Conservation (phyloP, 208 protist genomes). For the Acanthamoeba rhysodes region DNA sequence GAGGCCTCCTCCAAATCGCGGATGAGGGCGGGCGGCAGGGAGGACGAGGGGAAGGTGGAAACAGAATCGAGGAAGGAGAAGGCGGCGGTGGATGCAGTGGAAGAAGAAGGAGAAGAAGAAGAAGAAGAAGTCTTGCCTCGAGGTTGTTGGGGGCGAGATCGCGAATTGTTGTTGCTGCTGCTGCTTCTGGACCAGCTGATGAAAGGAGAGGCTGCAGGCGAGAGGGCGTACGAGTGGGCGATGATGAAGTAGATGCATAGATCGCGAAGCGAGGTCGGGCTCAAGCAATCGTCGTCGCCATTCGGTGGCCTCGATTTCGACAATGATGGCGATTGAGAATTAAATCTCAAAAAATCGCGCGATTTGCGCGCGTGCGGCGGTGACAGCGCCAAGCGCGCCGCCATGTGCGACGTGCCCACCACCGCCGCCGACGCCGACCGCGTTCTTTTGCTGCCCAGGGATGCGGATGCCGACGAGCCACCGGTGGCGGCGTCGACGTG, state of each 20-base stretch:
- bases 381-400: no score
- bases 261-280: background rate
- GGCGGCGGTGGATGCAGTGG: no score
- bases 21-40: background rate
- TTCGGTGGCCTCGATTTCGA: background rate
- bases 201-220: background rate
- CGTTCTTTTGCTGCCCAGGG: background rate
- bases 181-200: no score
- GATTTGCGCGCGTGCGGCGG: background rate
- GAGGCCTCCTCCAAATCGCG: constrained; percentile 5
- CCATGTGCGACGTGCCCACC: no score
- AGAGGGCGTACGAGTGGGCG: background rate
- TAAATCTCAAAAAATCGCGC: background rate
- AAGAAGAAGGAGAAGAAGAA: no score
- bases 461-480: no score
- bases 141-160: background rate
- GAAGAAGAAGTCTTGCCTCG: background rate
- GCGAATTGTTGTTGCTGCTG: background rate
- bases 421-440: background rate
- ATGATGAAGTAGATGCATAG: constrained; percentile 3
- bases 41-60: background rate
- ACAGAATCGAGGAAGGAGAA: constrained; percentile 21
- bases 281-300: background rate
- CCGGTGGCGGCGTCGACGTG: no score
- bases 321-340: background rate